These are phyloP conservation scores for Przewalskia tangutica DNA, from an alignment of 257 asterid genomes.

Conservation along the genomic window DNA sequence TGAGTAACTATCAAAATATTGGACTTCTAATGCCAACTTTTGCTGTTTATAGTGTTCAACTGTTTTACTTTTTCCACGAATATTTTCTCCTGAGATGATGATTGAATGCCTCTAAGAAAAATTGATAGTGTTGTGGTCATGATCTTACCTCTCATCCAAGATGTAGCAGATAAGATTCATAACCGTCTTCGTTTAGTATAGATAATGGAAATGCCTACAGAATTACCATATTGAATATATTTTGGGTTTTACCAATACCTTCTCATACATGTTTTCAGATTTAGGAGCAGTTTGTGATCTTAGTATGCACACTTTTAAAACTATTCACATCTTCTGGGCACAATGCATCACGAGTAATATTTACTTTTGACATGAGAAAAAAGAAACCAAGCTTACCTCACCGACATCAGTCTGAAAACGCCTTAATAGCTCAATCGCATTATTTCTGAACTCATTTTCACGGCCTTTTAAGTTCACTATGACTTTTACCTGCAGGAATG, in stretches of 20 bases:
- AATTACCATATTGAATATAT: not conserved
- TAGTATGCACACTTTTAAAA: not conserved
- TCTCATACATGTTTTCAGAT: not conserved
- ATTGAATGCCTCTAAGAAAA: not conserved
- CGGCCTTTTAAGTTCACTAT: constrained; percentile 93
- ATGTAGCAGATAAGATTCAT: not conserved
- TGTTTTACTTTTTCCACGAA: not conserved
- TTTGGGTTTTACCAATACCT: not conserved
- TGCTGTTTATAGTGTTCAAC: not conserved
- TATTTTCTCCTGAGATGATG: not conserved
- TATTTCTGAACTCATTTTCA: constrained; percentile 76
- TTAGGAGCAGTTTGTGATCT: not conserved
- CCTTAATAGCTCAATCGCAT: constrained; percentile 76
- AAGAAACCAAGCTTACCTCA: constrained; percentile 41
- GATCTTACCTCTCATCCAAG: not conserved
- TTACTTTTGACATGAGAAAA: not conserved
- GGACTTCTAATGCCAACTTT: not conserved
- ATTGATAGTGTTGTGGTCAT: not conserved
- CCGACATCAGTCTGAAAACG: constrained; percentile 82
- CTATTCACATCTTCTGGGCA: not conserved
- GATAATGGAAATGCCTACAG: not conserved
- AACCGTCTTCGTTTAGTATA: not conserved
- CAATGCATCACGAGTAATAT: not conserved
- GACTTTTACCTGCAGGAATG: constrained; percentile 64
- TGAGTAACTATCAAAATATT: not conserved